A percentile compares a stretch with the other conserved stretches of the same genome.
Evolutionary conservation across 805 yeast genomes (phyloP).

Genomic region (Yarrowia sp.): DNA sequence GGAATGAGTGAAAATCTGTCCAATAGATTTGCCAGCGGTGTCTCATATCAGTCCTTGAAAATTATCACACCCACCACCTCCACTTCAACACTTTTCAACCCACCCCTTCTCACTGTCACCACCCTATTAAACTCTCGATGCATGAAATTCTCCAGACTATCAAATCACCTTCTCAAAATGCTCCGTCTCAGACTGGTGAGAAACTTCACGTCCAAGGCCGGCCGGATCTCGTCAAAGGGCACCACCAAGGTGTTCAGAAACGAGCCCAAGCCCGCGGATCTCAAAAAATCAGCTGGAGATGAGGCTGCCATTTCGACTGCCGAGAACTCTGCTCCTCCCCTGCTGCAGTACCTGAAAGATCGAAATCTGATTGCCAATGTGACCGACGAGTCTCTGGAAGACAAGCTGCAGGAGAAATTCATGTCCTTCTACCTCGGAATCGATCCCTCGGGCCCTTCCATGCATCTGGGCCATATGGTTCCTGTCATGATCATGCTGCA

Average conservation of each 20-base stretch:
- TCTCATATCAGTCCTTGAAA: too few relatives aligned
- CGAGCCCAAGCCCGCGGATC: conserved; percentile 8
- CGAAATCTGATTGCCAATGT: conserved; percentile 23
- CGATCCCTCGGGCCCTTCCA: conserved; percentile 89
- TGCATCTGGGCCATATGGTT: conserved; percentile 88
- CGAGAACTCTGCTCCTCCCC: conserved; percentile 3
- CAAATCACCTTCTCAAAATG: conserved; percentile 1
- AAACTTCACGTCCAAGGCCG: conserved; percentile 36
- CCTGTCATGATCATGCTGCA: conserved; percentile 88
- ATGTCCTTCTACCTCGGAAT: conserved; percentile 84
- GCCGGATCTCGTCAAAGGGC: conserved; percentile 11
- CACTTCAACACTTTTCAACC: too few relatives aligned
- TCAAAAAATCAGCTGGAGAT: conserved; percentile 4
- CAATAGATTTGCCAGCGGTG: too few relatives aligned
- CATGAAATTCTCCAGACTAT: conserved; percentile 21
- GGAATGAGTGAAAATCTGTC: too few relatives aligned
- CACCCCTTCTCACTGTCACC: background rate
- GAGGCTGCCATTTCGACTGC: conserved; percentile 1
- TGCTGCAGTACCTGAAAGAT: conserved; percentile 23
- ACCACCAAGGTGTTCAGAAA: conserved; percentile 15
- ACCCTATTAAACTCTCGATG: background rate
- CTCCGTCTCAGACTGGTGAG: conserved; percentile 16
- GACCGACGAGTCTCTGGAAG: conserved; percentile 21
- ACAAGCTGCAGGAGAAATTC: conserved; percentile 29
- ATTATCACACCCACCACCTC: too few relatives aligned